Base-by-base conservation (phyloP, 176 grass and related monocot species). In the Oryza australiensis region DNA sequence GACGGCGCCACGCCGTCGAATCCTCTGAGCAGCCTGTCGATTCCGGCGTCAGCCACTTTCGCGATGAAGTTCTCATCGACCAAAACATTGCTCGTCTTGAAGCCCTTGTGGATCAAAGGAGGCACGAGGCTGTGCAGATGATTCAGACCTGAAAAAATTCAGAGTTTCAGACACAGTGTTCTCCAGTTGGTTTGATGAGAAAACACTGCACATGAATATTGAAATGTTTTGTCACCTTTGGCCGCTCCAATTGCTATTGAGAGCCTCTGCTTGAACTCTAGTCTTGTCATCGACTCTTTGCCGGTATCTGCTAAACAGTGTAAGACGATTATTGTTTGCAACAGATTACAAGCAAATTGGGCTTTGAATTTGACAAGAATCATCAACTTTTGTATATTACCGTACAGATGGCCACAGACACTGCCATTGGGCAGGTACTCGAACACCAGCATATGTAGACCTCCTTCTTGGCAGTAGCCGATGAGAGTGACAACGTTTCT, bases 21-120 rank as follows among this genome's bases (percentile, higher is more conserved):
- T 20, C 84, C 85, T 89, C 86, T 64, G 70, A 91, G 81, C 53
- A 98, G 76, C 80, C 82, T 75, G 11, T 86, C 41, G 72, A 95
- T 78, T 7, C 95, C 90, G 65, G 88, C 90, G 63, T 95, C 95
- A 35, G 88, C 86, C 68, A 98, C 92, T 76, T 98, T 95, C 8
- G 95, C 92, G 65, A 98, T 98, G 78, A 94, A 98, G 76, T 98
- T 98, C 77, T 98, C 95, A 55, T 98, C 95, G 41, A 98, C 92
- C 75, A 98, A 77, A 5, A 98, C 92, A 40, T 98, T 98, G 73
- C 84, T 95, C 49, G 92, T 93, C 88, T 98, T 98, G 76, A 98
- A 94, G 57, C 81, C 85, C 45, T 83, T 84, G 87, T 98, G 95
- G 79, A 98, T 64, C 82, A 98, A 33, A 6, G 90, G 92, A 62